Conservation (phyloP, 805 yeast species). For the Barnettozyma sp. region DNA sequence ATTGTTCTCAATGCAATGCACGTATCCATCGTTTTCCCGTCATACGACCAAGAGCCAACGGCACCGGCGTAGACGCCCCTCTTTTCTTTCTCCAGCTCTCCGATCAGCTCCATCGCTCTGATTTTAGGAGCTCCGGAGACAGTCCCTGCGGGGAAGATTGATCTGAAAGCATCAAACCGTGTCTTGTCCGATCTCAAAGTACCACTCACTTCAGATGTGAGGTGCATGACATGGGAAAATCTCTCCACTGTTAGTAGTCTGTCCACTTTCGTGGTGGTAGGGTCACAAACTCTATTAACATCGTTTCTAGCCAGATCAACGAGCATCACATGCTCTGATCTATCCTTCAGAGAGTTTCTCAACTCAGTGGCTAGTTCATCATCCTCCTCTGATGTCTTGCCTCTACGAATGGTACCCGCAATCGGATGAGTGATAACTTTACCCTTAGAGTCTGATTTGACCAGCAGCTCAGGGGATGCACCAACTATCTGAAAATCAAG, state of each 20-base stretch:
- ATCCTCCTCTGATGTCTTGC: conserved; percentile 87
- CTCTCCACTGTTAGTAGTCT: conserved; percentile 84
- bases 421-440: conserved; percentile 92
- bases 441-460: conserved; percentile 65
- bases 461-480: conserved; percentile 93
- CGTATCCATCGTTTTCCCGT: conserved; percentile 91
- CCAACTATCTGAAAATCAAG: conserved; percentile 92
- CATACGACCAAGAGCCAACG: conserved; percentile 97
- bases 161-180: conserved; percentile 94
- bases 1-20: conserved; percentile 96
- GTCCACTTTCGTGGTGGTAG: conserved; percentile 78
- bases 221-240: conserved; percentile 94
- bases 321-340: conserved; percentile 98
- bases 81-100: conserved; percentile 83
- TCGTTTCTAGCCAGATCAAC: conserved; percentile 97
- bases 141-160: conserved; percentile 98
- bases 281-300: conserved; percentile 90
- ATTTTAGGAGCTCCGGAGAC: conserved; percentile 99
- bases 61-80: conserved; percentile 99
- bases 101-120: conserved; percentile 90
- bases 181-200: conserved; percentile 76
- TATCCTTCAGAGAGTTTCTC: conserved; percentile 74
- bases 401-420: conserved; percentile 94
- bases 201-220: conserved; percentile 93
- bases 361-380: conserved; percentile 71